A percentile compares a stretch with the other conserved stretches of the same genome.
Evolutionary conservation across 768 basidiomycete species (phyloP).

Genomic region (Lentinula aciculospora): DNA sequence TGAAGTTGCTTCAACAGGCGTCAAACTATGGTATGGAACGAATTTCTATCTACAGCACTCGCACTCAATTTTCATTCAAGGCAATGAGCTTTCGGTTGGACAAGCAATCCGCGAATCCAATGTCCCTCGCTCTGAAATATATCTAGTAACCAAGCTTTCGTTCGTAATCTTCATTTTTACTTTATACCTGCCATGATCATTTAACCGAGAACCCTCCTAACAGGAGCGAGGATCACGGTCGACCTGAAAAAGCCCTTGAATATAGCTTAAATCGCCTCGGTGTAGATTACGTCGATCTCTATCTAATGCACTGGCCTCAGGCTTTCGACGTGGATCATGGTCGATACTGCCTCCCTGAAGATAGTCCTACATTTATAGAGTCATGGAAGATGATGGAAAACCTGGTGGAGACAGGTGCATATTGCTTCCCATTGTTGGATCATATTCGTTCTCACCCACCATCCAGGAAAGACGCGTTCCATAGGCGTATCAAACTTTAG

Average conservation of each 20-base stretch:
- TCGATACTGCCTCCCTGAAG: conserved; percentile 11
- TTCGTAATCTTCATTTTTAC: conserved; percentile 10
- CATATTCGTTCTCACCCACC: conserved; percentile 15
- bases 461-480: conserved; percentile 25
- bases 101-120: conserved; percentile 31
- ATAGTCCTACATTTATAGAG: conserved; percentile 26
- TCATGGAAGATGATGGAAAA: conserved; percentile 38
- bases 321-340: conserved; percentile 7
- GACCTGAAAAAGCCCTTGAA: conserved; percentile 27
- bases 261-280: conserved; percentile 26
- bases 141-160: conserved; percentile 37
- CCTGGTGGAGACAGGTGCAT: conserved; percentile 26
- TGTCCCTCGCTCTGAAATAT: conserved; percentile 31
- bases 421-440: conserved; percentile 19
- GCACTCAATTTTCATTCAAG: conserved; percentile 9
- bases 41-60: not conserved
- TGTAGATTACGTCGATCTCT: conserved; percentile 44
- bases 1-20: conserved; percentile 6
- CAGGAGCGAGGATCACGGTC: conserved; percentile 27
- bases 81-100: conserved; percentile 32
- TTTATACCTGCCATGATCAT: conserved; percentile 19
- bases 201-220: not conserved
- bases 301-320: conserved; percentile 36
- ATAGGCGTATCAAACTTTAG: conserved; percentile 52
- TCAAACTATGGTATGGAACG: conserved; percentile 7